These are phyloP conservation scores for Chaetomiaceae sp. DNA, from an alignment of 2,329 filamentous ascomycete species.

Conservation along the genomic window DNA sequence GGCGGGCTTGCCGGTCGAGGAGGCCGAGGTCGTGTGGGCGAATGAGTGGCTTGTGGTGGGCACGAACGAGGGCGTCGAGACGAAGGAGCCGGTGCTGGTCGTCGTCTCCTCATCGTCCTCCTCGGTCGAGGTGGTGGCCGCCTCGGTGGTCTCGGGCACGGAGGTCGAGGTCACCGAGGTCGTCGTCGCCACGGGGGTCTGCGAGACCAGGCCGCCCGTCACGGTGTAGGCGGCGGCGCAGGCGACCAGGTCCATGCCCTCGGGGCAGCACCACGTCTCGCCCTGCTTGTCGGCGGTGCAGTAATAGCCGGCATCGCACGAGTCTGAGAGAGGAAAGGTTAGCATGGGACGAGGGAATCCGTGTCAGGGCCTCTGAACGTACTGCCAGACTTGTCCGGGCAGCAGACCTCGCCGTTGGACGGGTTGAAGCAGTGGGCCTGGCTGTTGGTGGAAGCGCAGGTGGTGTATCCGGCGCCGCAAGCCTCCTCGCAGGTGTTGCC, in stretches of 20 bases:
- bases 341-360: conserved; percentile 6
- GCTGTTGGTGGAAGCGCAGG: conserved; percentile 46
- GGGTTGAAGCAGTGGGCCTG: conserved; percentile 56
- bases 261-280: conserved; percentile 57
- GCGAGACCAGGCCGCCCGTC: conserved; percentile 44
- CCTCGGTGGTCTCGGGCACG: conserved; percentile 14
- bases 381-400: conserved; percentile 53
- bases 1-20: conserved; percentile 11
- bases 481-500: conserved; percentile 51
- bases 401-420: conserved; percentile 49
- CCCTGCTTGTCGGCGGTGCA: conserved; percentile 50
- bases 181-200: conserved; percentile 37
- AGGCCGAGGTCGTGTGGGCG: conserved; percentile 21
- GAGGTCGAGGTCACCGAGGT: conserved; percentile 30
- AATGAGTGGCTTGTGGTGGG: conserved; percentile 19
- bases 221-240: conserved; percentile 50
- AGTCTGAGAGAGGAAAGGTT: conserved; percentile 39
- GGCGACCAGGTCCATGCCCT: conserved; percentile 46
- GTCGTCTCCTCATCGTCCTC: too few relatives aligned
- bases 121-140: conserved; percentile 20
- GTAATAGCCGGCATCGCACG: conserved; percentile 58
- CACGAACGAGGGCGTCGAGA: conserved; percentile 15
- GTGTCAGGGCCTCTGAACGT: conserved; percentile 29
- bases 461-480: conserved; percentile 46
- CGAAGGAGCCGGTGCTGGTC: conserved; percentile 13